Evolutionary conservation across 1,139 yeast species (phyloP), one percentile per base, ranked within the genome.

Genomic region (Geotrichum fermentans): DNA sequence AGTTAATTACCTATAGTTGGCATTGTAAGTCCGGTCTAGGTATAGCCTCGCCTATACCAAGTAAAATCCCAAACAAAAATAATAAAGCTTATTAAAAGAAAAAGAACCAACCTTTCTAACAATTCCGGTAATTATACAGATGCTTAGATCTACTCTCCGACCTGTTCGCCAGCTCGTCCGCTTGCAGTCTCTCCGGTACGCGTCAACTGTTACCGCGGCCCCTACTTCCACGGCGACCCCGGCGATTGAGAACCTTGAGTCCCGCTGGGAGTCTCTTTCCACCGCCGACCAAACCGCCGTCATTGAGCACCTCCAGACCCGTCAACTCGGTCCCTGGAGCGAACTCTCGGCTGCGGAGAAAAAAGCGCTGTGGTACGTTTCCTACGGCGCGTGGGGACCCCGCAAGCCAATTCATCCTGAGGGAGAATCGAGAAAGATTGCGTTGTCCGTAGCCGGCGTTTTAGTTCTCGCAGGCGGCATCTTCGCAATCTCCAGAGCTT

Each of bases 301-400:
- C 66, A 88, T 89, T 65, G 73, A 80, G 51, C 89, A 86, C 70
- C 80, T 92, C 60, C 77, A 89, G 61, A 82, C 86, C 66, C 86
- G 98, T 75, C 96, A 89, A 80, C 88, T 86, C 73, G 80, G 84
- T 62, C 87, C 96, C 70, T 92, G 98, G 98, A 75, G 73, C 58
- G 89, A 88, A 65, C 78, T 92, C 66, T 80, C 96, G 45, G 69
- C 76, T 24, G 86, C 86, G 57, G 98, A 92, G 77, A 90, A 90
- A 82, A 84, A 82, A 72, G 97, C 97, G 55, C 92, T 96, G 53
- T 90, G 94, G 85, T 92, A 83, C 75, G 86, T 92, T 62, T 89
- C 97, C 29, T 92, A 89, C 71, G 98, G 99, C 60, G 86, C 86
- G 64, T 92, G 98, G 97, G 99, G 99, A 56, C 98, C 99, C 73